Base-by-base conservation (phyloP, 2,329 filamentous ascomycete species). In the Albophoma yamanashiensis region DNA sequence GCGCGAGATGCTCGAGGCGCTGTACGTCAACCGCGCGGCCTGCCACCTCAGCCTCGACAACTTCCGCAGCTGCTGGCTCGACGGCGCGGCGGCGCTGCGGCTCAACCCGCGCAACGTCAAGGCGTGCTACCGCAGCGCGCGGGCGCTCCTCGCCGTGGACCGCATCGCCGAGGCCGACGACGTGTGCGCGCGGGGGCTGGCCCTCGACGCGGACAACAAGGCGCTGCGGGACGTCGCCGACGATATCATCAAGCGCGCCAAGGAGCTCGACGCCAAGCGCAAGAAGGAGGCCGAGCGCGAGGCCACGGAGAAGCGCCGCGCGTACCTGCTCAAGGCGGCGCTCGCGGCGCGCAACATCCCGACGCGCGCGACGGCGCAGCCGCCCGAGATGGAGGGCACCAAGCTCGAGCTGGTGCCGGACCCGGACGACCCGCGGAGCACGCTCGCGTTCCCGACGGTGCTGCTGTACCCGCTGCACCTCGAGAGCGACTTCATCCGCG, bases 401-500 rank as follows among this genome's bases (percentile, higher is more conserved):
- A 76, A 73, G 9, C 79, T 97, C 55, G 75, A 79, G 59, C 83
- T 97, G 7, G 80, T 82, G 12, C 88, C 87, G 2, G 86, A 95
- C 68, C 83, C 89, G 22, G 77, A 89, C 34, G 89, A 94, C 64
- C 84, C 90, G 6, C 80, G 81, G 31, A 92, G 88, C 65, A 79
- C 81, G 0, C 79, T 99, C 1, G 79, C 79, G 3, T 90, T 97
- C 68, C 94, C 94, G 0, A 81, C 88, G 0, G 80, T 97, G 62
- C 76, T 99, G 59, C 79, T 99, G 60, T 99, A 99, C 72, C 93
- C 94, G 6, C 78, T 88, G 64, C 81, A 91, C 62, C 80, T 88
- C 55, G 87, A 97, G 77, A 89, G 86, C 1, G 94, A 99, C 73
- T 94, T 99, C 67, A 83, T 99, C 74, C 96, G 96, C 77, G 84